Base-by-base conservation (phyloP, 345 rosid species). In the Trapa bicornis region DNA sequence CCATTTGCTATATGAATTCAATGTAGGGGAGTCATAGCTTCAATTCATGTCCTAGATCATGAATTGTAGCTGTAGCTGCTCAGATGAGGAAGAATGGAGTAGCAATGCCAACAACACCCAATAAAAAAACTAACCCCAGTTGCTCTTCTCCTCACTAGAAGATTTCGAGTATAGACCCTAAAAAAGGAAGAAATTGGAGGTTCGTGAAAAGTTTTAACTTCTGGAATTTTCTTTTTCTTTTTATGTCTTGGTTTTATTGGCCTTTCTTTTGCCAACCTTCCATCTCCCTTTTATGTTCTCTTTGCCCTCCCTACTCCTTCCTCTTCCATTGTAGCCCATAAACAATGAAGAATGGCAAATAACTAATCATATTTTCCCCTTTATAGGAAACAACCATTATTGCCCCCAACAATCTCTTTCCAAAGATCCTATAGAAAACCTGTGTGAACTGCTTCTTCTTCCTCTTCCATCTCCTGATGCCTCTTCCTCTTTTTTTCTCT, bases 311-410 rank as follows among this genome's bases (percentile, higher is more conserved):
- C 4, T 47, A 11, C 14, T 48, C 16, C 53, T 68, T 41, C 43
- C 61, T 11, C 13, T 12, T 45, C 12, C 47, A 6, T 12, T 45
- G 9, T 45, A 6, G 47, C 47, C 56, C 79, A 80, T 81, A 80
- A 83, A 80, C 82, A 71, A 77, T 80, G 84, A 81, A 81, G 82
- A 22, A 86, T 78, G 80, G 86, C 83, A 79, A 75, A 81, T 73
- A 74, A 82, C 78, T 89, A 83, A 86, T 89, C 88, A 92, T 89
- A 88, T 80, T 82, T 84, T 80, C 94, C 89, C 93, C 94, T 87
- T 81, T 67, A 64, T 78, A 82, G 90, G 94, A 86, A 86, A 86
- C 94, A 92, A 84, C 70, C 86, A 89, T 92, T 89, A 92, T 92
- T 86, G 88, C 86, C 74, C 86, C 86, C 92, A 83, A 84, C 94